Evolutionary conservation across 805 yeast species (phyloP).

Genomic region (Pichia nakasei): DNA sequence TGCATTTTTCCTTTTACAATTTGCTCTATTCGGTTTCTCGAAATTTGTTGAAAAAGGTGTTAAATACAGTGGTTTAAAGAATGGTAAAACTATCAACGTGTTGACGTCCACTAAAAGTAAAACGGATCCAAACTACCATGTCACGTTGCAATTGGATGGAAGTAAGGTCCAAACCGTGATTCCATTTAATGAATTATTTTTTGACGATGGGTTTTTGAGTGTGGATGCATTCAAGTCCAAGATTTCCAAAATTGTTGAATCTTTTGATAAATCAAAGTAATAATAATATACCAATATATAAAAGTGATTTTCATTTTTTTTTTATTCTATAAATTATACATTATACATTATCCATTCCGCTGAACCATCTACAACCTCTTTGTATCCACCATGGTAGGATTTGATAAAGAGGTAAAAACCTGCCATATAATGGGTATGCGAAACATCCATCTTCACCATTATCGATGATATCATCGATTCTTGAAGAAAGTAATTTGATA

Average conservation of each 20-base stretch:
- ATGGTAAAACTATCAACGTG: slow-evolving; percentile 29
- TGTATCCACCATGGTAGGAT: slow-evolving; percentile 34
- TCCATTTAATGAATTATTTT: slow-evolving; percentile 37
- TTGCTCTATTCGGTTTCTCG: slow-evolving; percentile 28
- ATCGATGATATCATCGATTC: slow-evolving; percentile 27
- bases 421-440: slow-evolving; percentile 39
- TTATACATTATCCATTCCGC: slow-evolving; percentile 24
- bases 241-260: slow-evolving; percentile 15
- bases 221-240: slow-evolving; percentile 25
- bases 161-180: slow-evolving; percentile 16
- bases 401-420: slow-evolving; percentile 35
- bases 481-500: slow-evolving; percentile 28
- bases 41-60: slow-evolving; percentile 32
- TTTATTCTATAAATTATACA: too few relatives aligned
- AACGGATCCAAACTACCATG: slow-evolving; percentile 37
- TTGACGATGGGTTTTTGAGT: slow-evolving; percentile 37
- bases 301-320: too few relatives aligned
- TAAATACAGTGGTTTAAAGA: slow-evolving; percentile 37
- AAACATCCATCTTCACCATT: slow-evolving; percentile 35
- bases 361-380: slow-evolving; percentile 19
- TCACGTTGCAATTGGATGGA: slow-evolving; percentile 26
- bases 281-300: too few relatives aligned
- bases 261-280: slow-evolving; percentile 18
- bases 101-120: slow-evolving; percentile 29
- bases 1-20: slow-evolving; percentile 31